Percentiles rank a stretch among this genome's conserved stretches.
Evolutionary conservation across 2,329 filamentous ascomycete species (phyloP).

Genomic region (Talaromyces sp.): DNA sequence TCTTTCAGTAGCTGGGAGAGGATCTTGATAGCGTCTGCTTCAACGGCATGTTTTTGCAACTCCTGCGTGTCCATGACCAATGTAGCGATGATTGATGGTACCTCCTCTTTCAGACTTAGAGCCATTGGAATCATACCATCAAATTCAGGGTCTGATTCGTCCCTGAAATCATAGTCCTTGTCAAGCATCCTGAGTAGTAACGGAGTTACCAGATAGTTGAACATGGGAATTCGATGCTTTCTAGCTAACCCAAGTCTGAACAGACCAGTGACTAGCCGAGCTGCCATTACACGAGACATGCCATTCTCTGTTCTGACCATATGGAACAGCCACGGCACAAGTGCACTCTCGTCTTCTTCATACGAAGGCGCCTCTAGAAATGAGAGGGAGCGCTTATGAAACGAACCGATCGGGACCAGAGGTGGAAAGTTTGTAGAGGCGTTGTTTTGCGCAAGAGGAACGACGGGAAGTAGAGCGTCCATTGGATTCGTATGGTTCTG

Average conservation of each 20-base stretch:
- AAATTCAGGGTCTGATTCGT: slow-evolving; percentile 39
- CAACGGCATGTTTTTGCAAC: slow-evolving; percentile 77
- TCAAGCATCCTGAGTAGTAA: slow-evolving; percentile 65
- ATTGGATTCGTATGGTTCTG: slow-evolving; percentile 54
- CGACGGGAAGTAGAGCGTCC: slow-evolving; percentile 61
- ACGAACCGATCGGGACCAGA: slow-evolving; percentile 42
- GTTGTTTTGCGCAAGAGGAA: slow-evolving; percentile 35
- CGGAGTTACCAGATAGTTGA: slow-evolving; percentile 67
- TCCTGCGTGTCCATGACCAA: slow-evolving; percentile 74
- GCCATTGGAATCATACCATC: slow-evolving; percentile 40
- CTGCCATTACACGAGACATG: slow-evolving; percentile 63
- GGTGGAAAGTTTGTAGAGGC: slow-evolving; percentile 52
- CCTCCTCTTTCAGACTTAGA: slow-evolving; percentile 62
- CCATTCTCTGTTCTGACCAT: slow-evolving; percentile 57
- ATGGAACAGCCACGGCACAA: slow-evolving; percentile 70
- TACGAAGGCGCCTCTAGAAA: slow-evolving; percentile 38
- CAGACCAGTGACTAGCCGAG: slow-evolving; percentile 65
- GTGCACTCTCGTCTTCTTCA: slow-evolving; percentile 65
- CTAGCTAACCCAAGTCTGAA: slow-evolving; percentile 66
- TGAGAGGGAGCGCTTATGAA: slow-evolving; percentile 34
- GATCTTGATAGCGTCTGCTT: slow-evolving; percentile 61
- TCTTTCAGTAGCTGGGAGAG: slow-evolving; percentile 63
- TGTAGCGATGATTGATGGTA: slow-evolving; percentile 71
- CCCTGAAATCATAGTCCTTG: slow-evolving; percentile 44
- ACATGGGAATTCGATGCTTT: slow-evolving; percentile 60